These are phyloP conservation scores for Cylindrotheca closterium DNA, from an alignment of 108 stramenopile species.

Conservation along the genomic window DNA sequence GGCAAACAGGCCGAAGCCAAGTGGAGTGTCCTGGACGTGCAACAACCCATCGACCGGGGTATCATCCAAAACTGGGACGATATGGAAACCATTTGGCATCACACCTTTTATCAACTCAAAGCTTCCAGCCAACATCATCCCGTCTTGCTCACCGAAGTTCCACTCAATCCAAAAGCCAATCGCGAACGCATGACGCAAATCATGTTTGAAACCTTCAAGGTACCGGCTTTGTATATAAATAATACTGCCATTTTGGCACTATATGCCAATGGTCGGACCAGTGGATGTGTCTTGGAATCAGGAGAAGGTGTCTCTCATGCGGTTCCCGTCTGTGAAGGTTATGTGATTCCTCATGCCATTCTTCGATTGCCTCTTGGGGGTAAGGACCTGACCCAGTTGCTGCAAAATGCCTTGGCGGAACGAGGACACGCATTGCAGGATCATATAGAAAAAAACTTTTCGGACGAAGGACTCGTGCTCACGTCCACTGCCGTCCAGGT, in stretches of 20 bases:
- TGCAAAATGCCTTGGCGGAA: constrained; percentile 81
- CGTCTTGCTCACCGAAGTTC: constrained; percentile 96
- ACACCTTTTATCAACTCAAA: constrained; percentile 93
- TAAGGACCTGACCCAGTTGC: constrained; percentile 84
- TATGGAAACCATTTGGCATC: constrained; percentile 95
- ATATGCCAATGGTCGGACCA: constrained; percentile 85
- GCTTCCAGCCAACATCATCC: constrained; percentile 93
- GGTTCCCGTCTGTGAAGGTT: constrained; percentile 91
- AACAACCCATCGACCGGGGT: too few relatives aligned
- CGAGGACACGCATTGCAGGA: constrained; percentile 80
- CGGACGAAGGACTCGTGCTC: neutral
- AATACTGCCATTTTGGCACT: constrained; percentile 94
- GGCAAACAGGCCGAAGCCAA: too few relatives aligned
- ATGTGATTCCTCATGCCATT: constrained; percentile 88
- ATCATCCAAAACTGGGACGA: too few relatives aligned
- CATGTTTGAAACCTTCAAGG: constrained; percentile 99
- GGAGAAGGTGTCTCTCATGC: constrained; percentile 89
- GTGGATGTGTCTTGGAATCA: constrained; percentile 88
- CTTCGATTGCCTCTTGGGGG: constrained; percentile 84
- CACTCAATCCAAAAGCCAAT: constrained; percentile 97
- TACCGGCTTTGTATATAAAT: constrained; percentile 98
- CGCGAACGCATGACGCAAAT: constrained; percentile 98
- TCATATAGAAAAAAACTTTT: constrained; percentile 55
- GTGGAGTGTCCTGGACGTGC: too few relatives aligned
- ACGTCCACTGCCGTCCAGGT: constrained; percentile 45